phyloP scores from a whole-genome alignment of 1,139 yeast species.

The Oligophagozyma castellii region DNA sequence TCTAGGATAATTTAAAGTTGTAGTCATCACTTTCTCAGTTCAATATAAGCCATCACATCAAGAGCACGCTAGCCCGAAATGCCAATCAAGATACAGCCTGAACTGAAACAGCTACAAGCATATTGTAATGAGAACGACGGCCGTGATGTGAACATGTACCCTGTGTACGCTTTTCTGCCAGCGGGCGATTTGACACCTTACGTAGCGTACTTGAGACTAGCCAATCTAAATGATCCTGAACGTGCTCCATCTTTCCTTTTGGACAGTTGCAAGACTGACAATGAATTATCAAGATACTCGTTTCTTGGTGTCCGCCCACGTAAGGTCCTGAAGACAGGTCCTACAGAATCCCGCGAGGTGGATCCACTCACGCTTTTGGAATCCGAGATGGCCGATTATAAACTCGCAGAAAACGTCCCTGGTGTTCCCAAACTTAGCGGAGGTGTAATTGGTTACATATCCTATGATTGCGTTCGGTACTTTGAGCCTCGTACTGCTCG shows the following conservation, averaged over 20 bases:
- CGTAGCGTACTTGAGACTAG: constrained; percentile 73
- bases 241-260: constrained; percentile 64
- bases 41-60: no score
- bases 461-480: constrained; percentile 91
- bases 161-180: constrained; percentile 61
- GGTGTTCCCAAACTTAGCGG: constrained; percentile 82
- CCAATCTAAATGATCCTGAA: constrained; percentile 47
- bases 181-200: constrained; percentile 80
- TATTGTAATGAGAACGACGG: constrained; percentile 31
- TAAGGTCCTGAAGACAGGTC: constrained; percentile 71
- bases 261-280: constrained; percentile 83
- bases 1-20: no score
- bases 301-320: constrained; percentile 81
- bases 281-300: constrained; percentile 77
- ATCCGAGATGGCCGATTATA: constrained; percentile 47
- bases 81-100: constrained; percentile 39
- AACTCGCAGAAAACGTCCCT: constrained; percentile 56
- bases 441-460: constrained; percentile 91
- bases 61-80: neutral
- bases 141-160: constrained; percentile 39
- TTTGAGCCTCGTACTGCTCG: constrained; percentile 84
- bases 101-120: constrained; percentile 35
- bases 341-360: constrained; percentile 39
- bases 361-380: constrained; percentile 76
- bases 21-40: no score